These are phyloP conservation scores for Phytophthora ramorum DNA, from an alignment of 352 stramenopile genomes.

Conservation along the genomic window DNA sequence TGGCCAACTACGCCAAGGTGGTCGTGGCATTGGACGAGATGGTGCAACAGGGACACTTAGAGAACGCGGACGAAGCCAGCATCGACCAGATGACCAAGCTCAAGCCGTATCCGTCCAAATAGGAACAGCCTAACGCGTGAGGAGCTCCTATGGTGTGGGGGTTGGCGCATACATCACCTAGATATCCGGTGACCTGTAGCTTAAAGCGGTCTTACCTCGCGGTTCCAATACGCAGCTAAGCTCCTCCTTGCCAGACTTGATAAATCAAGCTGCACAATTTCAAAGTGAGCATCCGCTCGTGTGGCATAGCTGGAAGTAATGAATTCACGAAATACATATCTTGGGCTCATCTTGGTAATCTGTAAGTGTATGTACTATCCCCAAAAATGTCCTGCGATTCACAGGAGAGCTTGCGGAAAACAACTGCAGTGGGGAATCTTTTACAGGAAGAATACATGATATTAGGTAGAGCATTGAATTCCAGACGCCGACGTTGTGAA, in stretches of 20 bases:
- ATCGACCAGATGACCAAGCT: constrained; percentile 60
- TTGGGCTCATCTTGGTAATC: constrained; percentile 15
- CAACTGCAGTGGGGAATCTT: constrained; percentile 2
- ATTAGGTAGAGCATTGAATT: constrained; percentile 3
- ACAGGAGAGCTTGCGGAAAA: constrained; percentile 13
- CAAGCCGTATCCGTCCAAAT: constrained; percentile 41
- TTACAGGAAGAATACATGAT: constrained; percentile 15
- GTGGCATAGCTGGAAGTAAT: neutral
- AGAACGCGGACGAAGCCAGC: constrained; percentile 54
- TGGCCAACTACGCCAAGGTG: constrained; percentile 71
- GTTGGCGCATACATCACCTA: neutral
- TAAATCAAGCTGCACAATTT: neutral
- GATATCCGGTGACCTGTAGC: neutral
- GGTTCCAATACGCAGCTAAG: neutral
- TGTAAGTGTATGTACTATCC: neutral
- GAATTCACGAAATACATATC: neutral
- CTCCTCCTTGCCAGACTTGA: neutral
- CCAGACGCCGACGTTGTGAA: neutral
- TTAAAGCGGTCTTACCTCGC: neutral
- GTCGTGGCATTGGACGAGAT: constrained; percentile 74
- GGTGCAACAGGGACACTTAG: constrained; percentile 64
- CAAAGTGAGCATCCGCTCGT: neutral
- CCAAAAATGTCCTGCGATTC: neutral
- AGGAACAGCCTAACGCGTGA: constrained; percentile 1
- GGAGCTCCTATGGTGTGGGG: neutral